Percentiles rank a stretch among this genome's conserved stretches.
phyloP scores from a whole-genome alignment of 306 rosid species.

The Dryas drummondii region DNA sequence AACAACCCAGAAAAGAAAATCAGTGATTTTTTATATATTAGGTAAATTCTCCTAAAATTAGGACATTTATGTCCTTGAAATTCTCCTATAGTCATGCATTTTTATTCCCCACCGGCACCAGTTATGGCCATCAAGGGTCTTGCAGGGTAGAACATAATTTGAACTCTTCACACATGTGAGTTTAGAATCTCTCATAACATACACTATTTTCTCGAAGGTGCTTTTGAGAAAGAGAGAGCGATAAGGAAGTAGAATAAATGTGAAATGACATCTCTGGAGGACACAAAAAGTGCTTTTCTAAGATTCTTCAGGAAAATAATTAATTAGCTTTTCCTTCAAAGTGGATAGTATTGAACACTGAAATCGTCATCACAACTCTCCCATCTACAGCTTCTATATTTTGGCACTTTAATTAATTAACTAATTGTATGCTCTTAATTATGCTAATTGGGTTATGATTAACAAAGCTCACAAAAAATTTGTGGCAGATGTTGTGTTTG shows the following conservation, averaged over 20 bases:
- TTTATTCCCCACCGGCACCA: too few species aligned
- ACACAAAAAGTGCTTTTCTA: conserved; percentile 27
- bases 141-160: conserved; percentile 13
- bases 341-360: background rate
- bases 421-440: background rate
- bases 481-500: conserved; percentile 75
- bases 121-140: conserved; percentile 9
- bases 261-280: conserved; percentile 32
- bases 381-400: too few species aligned
- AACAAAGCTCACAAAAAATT: too few species aligned
- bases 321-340: background rate
- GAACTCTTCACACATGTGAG: conserved; percentile 14
- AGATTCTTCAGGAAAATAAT: conserved; percentile 4
- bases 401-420: too few species aligned
- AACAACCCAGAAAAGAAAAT: too few species aligned
- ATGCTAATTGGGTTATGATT: background rate
- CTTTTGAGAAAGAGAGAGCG: background rate
- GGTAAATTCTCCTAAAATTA: too few species aligned
- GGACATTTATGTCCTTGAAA: too few species aligned
- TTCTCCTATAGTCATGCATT: background rate
- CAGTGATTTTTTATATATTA: too few species aligned
- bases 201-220: conserved; percentile 48
- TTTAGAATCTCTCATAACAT: conserved; percentile 41
- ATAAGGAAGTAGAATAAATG: conserved; percentile 26
- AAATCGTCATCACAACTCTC: background rate